These are phyloP conservation scores for Tetragonia tetragonoides DNA, from an alignment of 148 eudicot species.

Conservation along the genomic window DNA sequence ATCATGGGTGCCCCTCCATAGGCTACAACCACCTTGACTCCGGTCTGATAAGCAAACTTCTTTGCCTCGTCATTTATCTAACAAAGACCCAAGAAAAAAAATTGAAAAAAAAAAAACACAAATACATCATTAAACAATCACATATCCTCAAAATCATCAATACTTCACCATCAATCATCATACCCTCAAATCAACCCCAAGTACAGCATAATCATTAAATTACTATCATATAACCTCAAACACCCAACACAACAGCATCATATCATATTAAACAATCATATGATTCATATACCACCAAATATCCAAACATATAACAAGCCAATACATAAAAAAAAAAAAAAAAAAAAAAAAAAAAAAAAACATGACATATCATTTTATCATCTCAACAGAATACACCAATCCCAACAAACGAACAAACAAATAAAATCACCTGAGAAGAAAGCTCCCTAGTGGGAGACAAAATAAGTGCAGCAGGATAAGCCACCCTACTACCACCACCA, in stretches of 20 bases:
- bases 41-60: constrained; percentile 75
- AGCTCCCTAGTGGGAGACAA: constrained; percentile 81
- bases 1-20: constrained; percentile 83
- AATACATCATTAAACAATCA: not conserved
- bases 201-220: not conserved
- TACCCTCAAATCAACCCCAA: not conserved
- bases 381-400: not conserved
- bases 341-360: not conserved
- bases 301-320: not conserved
- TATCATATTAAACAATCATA: not conserved
- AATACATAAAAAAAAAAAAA: constrained; percentile 7
- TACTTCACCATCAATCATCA: not conserved
- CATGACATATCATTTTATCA: no score
- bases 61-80: constrained; percentile 78
- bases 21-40: constrained; percentile 72
- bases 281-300: not conserved
- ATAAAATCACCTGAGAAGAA: constrained; percentile 58
- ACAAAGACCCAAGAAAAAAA: not conserved
- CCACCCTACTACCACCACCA: constrained; percentile 22
- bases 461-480: constrained; percentile 61
- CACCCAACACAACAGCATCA: constrained; percentile 7
- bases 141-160: not conserved
- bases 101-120: not conserved
- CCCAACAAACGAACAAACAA: not conserved
- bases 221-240: not conserved